Conservation (phyloP, 2,329 filamentous ascomycete genomes). For the Diaporthe citri region DNA sequence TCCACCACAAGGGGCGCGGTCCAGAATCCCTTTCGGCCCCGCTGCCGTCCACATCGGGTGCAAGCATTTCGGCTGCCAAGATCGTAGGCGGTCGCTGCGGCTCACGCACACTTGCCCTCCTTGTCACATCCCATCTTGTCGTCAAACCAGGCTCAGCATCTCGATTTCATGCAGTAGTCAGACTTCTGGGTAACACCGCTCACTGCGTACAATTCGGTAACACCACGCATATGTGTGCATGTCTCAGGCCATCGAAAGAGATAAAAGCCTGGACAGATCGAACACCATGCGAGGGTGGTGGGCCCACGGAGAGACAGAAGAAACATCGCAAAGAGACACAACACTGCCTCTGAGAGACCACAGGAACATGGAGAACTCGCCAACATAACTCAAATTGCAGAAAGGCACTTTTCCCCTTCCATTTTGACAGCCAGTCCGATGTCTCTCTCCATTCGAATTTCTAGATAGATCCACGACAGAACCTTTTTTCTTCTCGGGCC, state of each 20-base stretch:
- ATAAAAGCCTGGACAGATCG: neutral
- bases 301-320: neutral
- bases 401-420: neutral
- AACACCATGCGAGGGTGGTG: neutral
- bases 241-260: neutral
- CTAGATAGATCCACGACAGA: too few relatives aligned
- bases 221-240: neutral
- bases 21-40: slow-evolving; percentile 15
- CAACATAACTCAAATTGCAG: neutral
- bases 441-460: neutral
- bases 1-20: neutral
- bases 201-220: neutral
- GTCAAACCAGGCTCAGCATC: neutral
- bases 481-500: neutral
- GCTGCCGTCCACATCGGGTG: too few relatives aligned
- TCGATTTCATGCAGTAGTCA: slow-evolving; percentile 22
- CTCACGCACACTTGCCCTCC: neutral
- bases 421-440: neutral
- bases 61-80: too few relatives aligned
- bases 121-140: neutral
- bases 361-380: neutral
- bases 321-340: neutral
- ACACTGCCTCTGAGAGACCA: neutral
- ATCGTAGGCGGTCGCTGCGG: too few relatives aligned
- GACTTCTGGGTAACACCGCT: neutral